Evolutionary conservation across 176 grass and related monocot genomes (phyloP).

Genomic region (Raddia distichophylla): DNA sequence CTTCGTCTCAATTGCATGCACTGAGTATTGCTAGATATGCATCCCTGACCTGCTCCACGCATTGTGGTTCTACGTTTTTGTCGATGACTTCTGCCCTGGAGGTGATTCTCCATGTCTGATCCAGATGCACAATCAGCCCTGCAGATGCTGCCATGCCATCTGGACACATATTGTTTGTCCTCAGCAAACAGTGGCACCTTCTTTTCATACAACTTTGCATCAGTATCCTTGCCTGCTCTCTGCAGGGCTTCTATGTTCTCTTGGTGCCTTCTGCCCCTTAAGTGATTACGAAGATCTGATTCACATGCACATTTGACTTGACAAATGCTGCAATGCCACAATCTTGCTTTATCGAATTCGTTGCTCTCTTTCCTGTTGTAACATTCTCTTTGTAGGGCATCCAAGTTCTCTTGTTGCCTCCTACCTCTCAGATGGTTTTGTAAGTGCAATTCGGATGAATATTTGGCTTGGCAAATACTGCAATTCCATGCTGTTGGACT

Average conservation of each 20-base stretch:
- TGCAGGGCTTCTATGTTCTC: background rate
- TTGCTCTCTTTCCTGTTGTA: background rate
- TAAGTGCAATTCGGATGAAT: conserved; percentile 22
- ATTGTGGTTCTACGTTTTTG: conserved; percentile 26
- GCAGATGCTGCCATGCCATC: conserved; percentile 39
- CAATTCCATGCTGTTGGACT: conserved; percentile 23
- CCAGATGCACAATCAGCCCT: conserved; percentile 28
- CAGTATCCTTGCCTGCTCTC: background rate
- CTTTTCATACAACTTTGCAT: conserved; percentile 9
- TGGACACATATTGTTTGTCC: conserved; percentile 3
- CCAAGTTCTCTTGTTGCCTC: conserved; percentile 32
- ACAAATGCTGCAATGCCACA: background rate
- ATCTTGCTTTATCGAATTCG: background rate
- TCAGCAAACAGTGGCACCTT: background rate
- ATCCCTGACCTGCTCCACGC: background rate
- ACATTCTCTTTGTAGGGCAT: background rate
- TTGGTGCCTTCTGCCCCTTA: conserved; percentile 26
- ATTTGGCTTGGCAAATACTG: conserved; percentile 32
- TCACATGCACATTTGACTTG: background rate
- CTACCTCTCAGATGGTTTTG: conserved; percentile 24
- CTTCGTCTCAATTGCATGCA: background rate
- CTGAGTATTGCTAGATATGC: background rate
- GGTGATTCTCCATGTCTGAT: conserved; percentile 29
- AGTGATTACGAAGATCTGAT: conserved; percentile 13
- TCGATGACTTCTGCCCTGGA: conserved; percentile 32